Conservation (phyloP, 2,329 filamentous ascomycete species). For the Apiospora arundinis region DNA sequence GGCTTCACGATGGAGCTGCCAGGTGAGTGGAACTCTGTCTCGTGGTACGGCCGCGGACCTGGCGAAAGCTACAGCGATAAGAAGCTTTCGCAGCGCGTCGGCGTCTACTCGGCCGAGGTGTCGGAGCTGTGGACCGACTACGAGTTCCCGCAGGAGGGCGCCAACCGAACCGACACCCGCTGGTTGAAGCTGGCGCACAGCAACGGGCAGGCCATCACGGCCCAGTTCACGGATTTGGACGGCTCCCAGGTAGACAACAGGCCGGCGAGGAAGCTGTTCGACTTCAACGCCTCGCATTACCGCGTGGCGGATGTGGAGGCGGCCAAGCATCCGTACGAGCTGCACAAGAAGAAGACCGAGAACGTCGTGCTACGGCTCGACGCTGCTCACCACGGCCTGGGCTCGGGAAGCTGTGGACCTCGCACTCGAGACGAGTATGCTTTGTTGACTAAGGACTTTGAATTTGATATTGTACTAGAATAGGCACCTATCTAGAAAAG, state of each 20-base stretch:
- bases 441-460: slow-evolving; percentile 48
- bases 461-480: slow-evolving; percentile 49
- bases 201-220: slow-evolving; percentile 34
- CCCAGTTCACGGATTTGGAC: slow-evolving; percentile 34
- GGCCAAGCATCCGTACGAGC: slow-evolving; percentile 68
- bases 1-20: slow-evolving; percentile 58
- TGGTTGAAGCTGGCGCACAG: slow-evolving; percentile 56
- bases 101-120: slow-evolving; percentile 52
- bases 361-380: slow-evolving; percentile 65
- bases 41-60: slow-evolving; percentile 72
- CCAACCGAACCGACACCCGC: slow-evolving; percentile 68
- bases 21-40: slow-evolving; percentile 38
- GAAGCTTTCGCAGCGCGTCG: slow-evolving; percentile 65
- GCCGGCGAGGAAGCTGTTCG: slow-evolving; percentile 47
- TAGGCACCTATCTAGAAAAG: slow-evolving; percentile 27
- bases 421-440: slow-evolving; percentile 56
- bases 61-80: slow-evolving; percentile 73
- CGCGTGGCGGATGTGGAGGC: slow-evolving; percentile 58
- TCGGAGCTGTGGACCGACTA: slow-evolving; percentile 66
- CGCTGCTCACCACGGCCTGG: slow-evolving; percentile 67
- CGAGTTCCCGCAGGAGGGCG: slow-evolving; percentile 72
- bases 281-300: slow-evolving; percentile 64
- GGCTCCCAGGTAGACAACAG: slow-evolving; percentile 38
- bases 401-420: slow-evolving; percentile 67
- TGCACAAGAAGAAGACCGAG: slow-evolving; percentile 57